Conservation (phyloP, 768 basidiomycete species). For the Cyclocybe aegerita region DNA sequence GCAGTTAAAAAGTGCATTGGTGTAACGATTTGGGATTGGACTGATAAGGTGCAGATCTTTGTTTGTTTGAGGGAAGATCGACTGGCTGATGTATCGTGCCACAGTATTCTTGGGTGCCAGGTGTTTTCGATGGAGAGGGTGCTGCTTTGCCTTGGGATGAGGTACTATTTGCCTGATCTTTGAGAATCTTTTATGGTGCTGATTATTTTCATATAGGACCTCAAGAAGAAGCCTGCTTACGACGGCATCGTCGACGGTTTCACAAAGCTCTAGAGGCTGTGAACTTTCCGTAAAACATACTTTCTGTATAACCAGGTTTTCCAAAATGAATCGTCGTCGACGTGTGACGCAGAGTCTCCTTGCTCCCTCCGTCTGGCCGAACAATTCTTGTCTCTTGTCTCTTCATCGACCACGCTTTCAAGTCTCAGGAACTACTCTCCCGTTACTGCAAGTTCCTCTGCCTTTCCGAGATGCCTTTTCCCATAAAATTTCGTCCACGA, state of each 20-base stretch:
- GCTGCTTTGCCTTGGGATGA: slow-evolving; percentile 37
- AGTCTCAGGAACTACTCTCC: too few relatives aligned
- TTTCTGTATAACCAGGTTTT: not conserved
- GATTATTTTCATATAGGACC: slow-evolving; percentile 23
- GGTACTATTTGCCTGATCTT: slow-evolving; percentile 14
- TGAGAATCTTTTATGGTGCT: not conserved
- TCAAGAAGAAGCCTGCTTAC: slow-evolving; percentile 37
- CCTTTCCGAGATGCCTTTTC: too few relatives aligned
- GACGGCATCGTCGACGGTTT: slow-evolving; percentile 31
- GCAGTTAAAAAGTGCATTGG: slow-evolving; percentile 36
- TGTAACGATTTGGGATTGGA: slow-evolving; percentile 42
- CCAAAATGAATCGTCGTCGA: not conserved
- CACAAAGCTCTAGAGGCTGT: slow-evolving; percentile 5
- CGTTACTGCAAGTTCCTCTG: too few relatives aligned
- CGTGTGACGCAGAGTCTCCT: too few relatives aligned
- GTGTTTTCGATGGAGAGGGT: slow-evolving; percentile 35
- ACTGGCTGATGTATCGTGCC: not conserved
- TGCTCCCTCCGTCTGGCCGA: too few relatives aligned
- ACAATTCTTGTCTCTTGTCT: too few relatives aligned
- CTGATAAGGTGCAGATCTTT: slow-evolving; percentile 29
- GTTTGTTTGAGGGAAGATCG: not conserved
- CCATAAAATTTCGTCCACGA: too few relatives aligned
- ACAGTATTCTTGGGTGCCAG: slow-evolving; percentile 39
- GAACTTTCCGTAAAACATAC: not conserved
- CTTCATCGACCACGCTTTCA: too few relatives aligned